Percentiles rank a stretch among this genome's conserved stretches.
Evolutionary conservation across 2,329 filamentous ascomycete genomes (phyloP).

Genomic region (Paramyrothecium roridum): DNA sequence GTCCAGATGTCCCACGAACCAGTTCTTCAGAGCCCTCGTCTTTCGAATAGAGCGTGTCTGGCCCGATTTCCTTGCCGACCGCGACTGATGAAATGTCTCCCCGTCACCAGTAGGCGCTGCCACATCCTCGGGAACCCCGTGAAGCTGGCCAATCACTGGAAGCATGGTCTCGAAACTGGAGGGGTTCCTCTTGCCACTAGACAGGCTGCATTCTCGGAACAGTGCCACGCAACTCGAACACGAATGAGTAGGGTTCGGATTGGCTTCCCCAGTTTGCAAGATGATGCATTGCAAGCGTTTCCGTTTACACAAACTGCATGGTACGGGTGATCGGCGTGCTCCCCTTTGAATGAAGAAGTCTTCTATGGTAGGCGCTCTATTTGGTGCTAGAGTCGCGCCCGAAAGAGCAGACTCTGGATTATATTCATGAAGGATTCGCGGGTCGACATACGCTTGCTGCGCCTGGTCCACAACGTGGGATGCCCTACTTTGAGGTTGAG

Average conservation of each 20-base stretch:
- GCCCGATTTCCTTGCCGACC: slow-evolving; percentile 20
- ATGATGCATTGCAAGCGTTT: slow-evolving; percentile 45
- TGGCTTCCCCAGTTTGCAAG: slow-evolving; percentile 40
- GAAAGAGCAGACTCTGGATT: too few species aligned
- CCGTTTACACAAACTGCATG: slow-evolving; percentile 41
- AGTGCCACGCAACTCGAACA: slow-evolving; percentile 50
- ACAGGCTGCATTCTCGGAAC: slow-evolving; percentile 46
- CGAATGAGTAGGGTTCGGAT: slow-evolving; percentile 44
- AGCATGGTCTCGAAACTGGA: slow-evolving; percentile 42
- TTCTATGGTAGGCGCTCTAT: too few species aligned
- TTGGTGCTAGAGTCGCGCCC: too few species aligned
- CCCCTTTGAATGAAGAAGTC: slow-evolving; percentile 24
- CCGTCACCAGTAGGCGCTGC: slow-evolving; percentile 8
- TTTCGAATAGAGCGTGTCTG: slow-evolving; percentile 40
- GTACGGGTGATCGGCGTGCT: slow-evolving; percentile 35
- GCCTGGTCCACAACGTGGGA: too few species aligned
- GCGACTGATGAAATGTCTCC: not conserved
- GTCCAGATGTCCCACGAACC: slow-evolving; percentile 42
- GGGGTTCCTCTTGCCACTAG: slow-evolving; percentile 40
- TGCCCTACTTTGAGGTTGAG: too few species aligned
- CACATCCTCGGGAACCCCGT: slow-evolving; percentile 41
- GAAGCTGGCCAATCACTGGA: slow-evolving; percentile 45
- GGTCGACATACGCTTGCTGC: too few species aligned
- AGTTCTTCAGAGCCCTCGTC: slow-evolving; percentile 40
- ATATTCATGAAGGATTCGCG: too few species aligned